Conservation (phyloP, 768 basidiomycete genomes). For the Tricholoma bakamatsutake region DNA sequence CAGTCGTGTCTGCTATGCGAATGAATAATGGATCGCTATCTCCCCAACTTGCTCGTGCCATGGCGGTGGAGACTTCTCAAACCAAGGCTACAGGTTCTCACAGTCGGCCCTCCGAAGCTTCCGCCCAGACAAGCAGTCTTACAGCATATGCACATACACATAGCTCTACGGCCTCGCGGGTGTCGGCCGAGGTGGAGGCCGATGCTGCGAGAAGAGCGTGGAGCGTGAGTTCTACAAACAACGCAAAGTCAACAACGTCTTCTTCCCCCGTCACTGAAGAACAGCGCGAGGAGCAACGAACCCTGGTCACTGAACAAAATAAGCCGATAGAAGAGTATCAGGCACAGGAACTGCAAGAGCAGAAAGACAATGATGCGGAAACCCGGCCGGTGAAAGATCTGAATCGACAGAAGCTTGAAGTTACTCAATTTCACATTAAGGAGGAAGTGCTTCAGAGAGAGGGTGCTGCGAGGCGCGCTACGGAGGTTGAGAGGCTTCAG, state of each 20-base stretch:
- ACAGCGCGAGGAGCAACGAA: not conserved
- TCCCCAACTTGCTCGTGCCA: not conserved
- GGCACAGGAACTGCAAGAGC: slow-evolving; percentile 1
- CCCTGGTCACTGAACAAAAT: not conserved
- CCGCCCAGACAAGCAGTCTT: not conserved
- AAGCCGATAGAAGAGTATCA: not conserved
- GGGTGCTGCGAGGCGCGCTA: not conserved
- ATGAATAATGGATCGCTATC: not conserved
- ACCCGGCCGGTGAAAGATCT: slow-evolving; percentile 4
- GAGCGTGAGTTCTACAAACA: slow-evolving; percentile 12
- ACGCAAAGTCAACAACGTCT: not conserved
- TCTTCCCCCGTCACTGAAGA: not conserved
- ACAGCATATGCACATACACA: not conserved
- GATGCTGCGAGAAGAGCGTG: slow-evolving; percentile 13
- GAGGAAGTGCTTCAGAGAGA: slow-evolving; percentile 1
- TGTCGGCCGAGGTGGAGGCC: slow-evolving; percentile 12
- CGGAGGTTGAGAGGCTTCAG: not conserved
- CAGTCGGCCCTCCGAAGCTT: not conserved
- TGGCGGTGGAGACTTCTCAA: not conserved
- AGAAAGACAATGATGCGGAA: slow-evolving; percentile 2
- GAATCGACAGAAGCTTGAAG: slow-evolving; percentile 3
- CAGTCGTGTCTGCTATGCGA: slow-evolving; percentile 5
- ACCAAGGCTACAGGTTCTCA: not conserved
- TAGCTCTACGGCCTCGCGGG: not conserved
- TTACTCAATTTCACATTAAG: slow-evolving; percentile 2